Evolutionary conservation across 1,284 basidiomycete genomes (phyloP).

Genomic region (Irpex rosettiformis): DNA sequence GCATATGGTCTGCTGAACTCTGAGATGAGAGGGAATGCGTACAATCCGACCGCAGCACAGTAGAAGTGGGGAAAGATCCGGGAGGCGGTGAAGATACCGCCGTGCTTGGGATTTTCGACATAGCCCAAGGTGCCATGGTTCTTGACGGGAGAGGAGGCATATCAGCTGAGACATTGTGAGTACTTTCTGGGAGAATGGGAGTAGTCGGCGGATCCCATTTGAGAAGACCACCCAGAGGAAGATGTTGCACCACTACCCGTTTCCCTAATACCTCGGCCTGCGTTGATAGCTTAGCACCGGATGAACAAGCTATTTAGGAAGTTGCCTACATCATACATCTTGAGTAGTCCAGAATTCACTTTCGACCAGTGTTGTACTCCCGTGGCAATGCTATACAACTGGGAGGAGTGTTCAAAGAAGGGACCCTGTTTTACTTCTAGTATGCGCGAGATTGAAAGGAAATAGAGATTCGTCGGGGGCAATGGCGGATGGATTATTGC

Average conservation of each 20-base stretch:
- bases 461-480: conserved; percentile 72
- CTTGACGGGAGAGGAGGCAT: background rate
- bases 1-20: background rate
- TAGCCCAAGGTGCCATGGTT: background rate
- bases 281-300: background rate
- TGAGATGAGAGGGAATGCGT: background rate
- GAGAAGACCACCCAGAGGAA: conserved; percentile 81
- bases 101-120: background rate
- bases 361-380: conserved; percentile 88
- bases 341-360: conserved; percentile 85
- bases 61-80: background rate
- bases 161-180: background rate
- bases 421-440: conserved; percentile 81
- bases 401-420: conserved; percentile 91
- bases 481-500: conserved; percentile 51
- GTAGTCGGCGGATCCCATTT: conserved; percentile 47
- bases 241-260: conserved; percentile 95
- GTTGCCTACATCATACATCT: conserved; percentile 84
- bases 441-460: conserved; percentile 78
- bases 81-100: background rate
- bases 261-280: conserved; percentile 93
- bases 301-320: background rate
- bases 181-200: background rate
- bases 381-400: conserved; percentile 82
- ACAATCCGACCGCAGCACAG: background rate